A percentile compares a stretch with the other conserved stretches of the same genome.
Conservation (phyloP, 352 stramenopile species). For the Pythium guiyangense region DNA sequence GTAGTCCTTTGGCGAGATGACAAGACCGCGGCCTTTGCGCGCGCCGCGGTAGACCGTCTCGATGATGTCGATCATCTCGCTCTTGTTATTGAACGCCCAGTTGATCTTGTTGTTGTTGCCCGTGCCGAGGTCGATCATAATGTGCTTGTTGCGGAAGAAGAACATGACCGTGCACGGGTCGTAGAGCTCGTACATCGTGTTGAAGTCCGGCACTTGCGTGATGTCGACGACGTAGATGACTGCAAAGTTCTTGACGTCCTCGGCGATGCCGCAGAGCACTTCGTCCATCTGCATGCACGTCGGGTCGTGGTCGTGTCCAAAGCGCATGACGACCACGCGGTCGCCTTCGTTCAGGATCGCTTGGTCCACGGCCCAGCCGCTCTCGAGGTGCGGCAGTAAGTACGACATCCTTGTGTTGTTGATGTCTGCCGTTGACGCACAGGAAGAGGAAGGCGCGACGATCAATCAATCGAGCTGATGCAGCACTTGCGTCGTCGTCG, state of each 20-base stretch:
- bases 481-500: too few relatives aligned
- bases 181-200: constrained; percentile 99
- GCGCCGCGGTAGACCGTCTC: constrained; percentile 98
- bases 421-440: background rate
- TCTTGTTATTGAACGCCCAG: constrained; percentile 96
- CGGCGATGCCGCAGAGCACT: constrained; percentile 91
- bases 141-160: constrained; percentile 99
- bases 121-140: constrained; percentile 99
- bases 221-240: constrained; percentile 96
- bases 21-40: constrained; percentile 95
- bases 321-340: constrained; percentile 98
- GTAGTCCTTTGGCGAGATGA: constrained; percentile 99
- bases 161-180: constrained; percentile 99
- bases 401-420: constrained; percentile 86
- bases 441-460: too few relatives aligned
- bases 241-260: constrained; percentile 99
- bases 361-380: constrained; percentile 98
- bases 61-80: constrained; percentile 99
- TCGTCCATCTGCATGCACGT: constrained; percentile 99
- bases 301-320: constrained; percentile 96
- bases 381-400: constrained; percentile 96
- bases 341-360: constrained; percentile 98
- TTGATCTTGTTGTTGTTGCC: constrained; percentile 99
- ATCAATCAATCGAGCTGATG: too few relatives aligned
- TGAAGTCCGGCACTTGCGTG: constrained; percentile 98